Conservation (phyloP, 768 basidiomycete genomes). For the Mycena pura region DNA sequence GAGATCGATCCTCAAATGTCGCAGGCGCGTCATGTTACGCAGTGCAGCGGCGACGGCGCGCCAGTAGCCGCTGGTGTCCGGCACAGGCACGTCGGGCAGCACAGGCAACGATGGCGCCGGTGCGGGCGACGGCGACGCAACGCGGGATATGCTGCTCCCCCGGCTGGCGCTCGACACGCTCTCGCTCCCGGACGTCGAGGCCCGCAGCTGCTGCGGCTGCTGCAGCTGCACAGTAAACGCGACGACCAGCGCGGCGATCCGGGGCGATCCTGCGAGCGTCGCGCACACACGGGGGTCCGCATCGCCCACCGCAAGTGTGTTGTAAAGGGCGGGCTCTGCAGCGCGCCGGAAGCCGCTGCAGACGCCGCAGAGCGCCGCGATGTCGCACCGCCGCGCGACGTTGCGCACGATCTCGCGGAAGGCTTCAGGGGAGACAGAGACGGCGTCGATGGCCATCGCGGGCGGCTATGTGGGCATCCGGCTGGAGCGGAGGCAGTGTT, state of each 20-base stretch:
- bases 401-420: slow-evolving; percentile 63
- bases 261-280: slow-evolving; percentile 51
- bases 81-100: too few species aligned
- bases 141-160: neutral
- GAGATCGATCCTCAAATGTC: slow-evolving; percentile 59
- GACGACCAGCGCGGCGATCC: slow-evolving; percentile 59
- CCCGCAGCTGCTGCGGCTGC: slow-evolving; percentile 40
- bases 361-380: slow-evolving; percentile 64
- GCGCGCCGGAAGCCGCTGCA: slow-evolving; percentile 59
- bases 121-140: slow-evolving; percentile 14
- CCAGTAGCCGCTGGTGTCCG: slow-evolving; percentile 64
- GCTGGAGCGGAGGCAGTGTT: neutral
- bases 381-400: slow-evolving; percentile 58
- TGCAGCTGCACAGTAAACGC: slow-evolving; percentile 57
- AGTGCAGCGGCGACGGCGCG: slow-evolving; percentile 55
- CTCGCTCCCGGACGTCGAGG: too few species aligned
- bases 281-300: slow-evolving; percentile 50
- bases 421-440: slow-evolving; percentile 64
- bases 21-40: slow-evolving; percentile 51
- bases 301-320: slow-evolving; percentile 56
- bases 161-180: neutral
- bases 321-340: slow-evolving; percentile 67
- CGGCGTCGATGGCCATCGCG: slow-evolving; percentile 63
- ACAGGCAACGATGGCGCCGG: too few species aligned
- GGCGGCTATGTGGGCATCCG: slow-evolving; percentile 5